Conservation (phyloP, 2,329 filamentous ascomycete species). For the Pestalotiopsis sp. region DNA sequence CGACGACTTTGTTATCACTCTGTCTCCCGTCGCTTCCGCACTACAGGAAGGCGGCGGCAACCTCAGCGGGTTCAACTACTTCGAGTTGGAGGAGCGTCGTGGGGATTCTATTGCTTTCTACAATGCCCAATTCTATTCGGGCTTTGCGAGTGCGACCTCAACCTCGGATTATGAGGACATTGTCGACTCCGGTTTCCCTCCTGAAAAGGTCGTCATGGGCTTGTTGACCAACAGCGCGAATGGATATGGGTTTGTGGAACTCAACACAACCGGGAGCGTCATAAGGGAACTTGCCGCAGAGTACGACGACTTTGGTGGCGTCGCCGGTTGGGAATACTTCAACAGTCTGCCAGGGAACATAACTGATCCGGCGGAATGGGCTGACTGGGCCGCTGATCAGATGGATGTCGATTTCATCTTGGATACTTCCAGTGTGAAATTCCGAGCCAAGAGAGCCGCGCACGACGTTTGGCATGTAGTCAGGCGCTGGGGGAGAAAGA, state of each 20-base stretch:
- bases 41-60: slow-evolving; percentile 58
- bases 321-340: slow-evolving; percentile 97
- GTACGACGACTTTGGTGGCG: slow-evolving; percentile 76
- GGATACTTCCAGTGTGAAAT: background rate
- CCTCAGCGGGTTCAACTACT: slow-evolving; percentile 83
- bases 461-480: slow-evolving; percentile 15
- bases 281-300: slow-evolving; percentile 43
- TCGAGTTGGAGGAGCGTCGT: slow-evolving; percentile 69
- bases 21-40: slow-evolving; percentile 82
- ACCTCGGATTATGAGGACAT: slow-evolving; percentile 54
- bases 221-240: slow-evolving; percentile 79
- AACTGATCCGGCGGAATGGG: slow-evolving; percentile 77
- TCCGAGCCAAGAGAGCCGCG: slow-evolving; percentile 1
- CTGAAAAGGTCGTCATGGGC: slow-evolving; percentile 77
- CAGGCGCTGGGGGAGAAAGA: slow-evolving; percentile 11
- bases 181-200: slow-evolving; percentile 68
- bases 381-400: slow-evolving; percentile 38
- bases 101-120: slow-evolving; percentile 78
- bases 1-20: slow-evolving; percentile 71
- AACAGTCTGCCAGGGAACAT: slow-evolving; percentile 72
- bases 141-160: slow-evolving; percentile 68
- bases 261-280: slow-evolving; percentile 49
- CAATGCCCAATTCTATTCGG: slow-evolving; percentile 92
- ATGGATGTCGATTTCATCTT: slow-evolving; percentile 21
- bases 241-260: slow-evolving; percentile 58